These are phyloP conservation scores for Linum tenue DNA, from an alignment of 345 rosid genomes.

Conservation along the genomic window DNA sequence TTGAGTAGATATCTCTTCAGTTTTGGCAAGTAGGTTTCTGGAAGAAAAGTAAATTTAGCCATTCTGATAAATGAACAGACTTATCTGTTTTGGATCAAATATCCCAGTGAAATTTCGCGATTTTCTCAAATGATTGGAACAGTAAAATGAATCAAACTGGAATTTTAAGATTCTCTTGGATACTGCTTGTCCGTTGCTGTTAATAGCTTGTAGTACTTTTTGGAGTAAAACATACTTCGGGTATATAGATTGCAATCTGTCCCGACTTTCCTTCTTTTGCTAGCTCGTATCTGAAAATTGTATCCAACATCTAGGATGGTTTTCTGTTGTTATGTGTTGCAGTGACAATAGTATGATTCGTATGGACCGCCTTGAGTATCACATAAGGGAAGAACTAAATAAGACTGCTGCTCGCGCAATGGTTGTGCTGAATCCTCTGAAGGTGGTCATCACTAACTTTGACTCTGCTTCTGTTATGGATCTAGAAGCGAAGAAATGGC, in stretches of 20 bases:
- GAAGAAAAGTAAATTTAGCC: not conserved
- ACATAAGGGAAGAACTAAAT: constrained; percentile 88
- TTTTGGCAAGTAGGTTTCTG: constrained; percentile 7
- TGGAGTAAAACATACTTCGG: not conserved
- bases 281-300: not conserved
- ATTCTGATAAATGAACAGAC: not conserved
- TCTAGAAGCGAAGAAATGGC: constrained; percentile 95
- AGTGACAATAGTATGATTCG: constrained; percentile 84
- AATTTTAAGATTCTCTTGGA: too few species aligned
- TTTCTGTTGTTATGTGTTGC: constrained; percentile 14
- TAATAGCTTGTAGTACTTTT: not conserved
- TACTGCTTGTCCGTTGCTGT: too few species aligned
- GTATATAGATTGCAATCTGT: not conserved
- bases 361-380: constrained; percentile 88
- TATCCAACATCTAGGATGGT: not conserved
- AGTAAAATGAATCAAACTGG: too few species aligned
- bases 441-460: constrained; percentile 80
- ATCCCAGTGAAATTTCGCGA: not conserved
- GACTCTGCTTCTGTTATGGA: constrained; percentile 45
- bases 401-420: constrained; percentile 71
- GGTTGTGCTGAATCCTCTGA: constrained; percentile 87
- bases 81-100: not conserved
- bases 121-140: too few species aligned
- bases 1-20: not conserved
- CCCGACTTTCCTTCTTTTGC: too few species aligned